Base-by-base conservation (phyloP, 139 green algal species). In the Tetraselmis striata region DNA sequence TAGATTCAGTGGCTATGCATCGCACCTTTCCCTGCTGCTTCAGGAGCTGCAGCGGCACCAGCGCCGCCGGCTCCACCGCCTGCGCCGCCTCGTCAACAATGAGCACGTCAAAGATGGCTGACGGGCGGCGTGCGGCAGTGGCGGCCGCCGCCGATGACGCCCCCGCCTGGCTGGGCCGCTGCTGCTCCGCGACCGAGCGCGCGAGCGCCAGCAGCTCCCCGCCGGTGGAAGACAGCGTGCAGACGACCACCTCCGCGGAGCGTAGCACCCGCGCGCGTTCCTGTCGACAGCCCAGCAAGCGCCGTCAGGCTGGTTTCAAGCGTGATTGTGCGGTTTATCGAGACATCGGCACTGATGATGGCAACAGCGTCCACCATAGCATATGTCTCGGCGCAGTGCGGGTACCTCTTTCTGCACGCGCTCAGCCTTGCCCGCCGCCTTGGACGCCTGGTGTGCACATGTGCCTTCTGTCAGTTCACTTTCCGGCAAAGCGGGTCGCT, bases 11-110 rank as follows among this genome's bases (percentile, higher is more conserved):
- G n/a, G n/a, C n/a, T n/a, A n/a, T n/a, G n/a, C n/a, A n/a, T 0
- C 80, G 59, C 31, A 86, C 59, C 1, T 76, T 77, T 30, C 80
- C 85, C 26, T 31, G 30, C 0, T 83, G 78, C 27, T 82, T 29
- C 30, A 96, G 87, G 82, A 95, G 80, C 76, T 88, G 83, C 81
- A 96, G 79, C 0, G 93, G 88, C 18, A 96, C 91, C 30, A 95
- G 86, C 26, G 89, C 86, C 27, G 92, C 90, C 31, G 93, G 93
- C 85, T 97, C 93, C 80, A 97, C 82, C 2, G 93, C 92, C 86
- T 96, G 91, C 0, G 92, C 92, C 28, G 92, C 93, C 84, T 96
- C 92, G 74, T 95, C 92, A 25, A 95, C 89, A 75, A 95, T 84
- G 32, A 95, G n/a, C 1, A 90, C 89, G 67, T 95, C 86, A 83